Base-by-base conservation (phyloP, 768 basidiomycete genomes). In the Tephrocybe sp. region DNA sequence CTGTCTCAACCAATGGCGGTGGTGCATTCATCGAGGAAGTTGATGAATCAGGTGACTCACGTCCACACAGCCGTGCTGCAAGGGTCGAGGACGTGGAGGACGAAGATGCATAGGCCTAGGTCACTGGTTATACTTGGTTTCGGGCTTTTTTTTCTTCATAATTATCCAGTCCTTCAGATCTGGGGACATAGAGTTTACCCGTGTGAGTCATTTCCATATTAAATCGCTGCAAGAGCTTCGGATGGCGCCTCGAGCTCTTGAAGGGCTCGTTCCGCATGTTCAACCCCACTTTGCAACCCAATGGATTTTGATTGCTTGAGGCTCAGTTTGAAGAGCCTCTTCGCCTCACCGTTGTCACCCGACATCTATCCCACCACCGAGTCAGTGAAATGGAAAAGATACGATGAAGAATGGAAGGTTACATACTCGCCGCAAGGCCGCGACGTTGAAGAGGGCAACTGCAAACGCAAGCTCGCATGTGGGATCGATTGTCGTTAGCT, bases 361-460 rank as follows among this genome's bases (percentile, higher is more conserved):
- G 67, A 57, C 57, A 76, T 69, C 76, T 78, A 18, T n/a, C n/a
- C n/a, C 6, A 17, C 28, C 12, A 1, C 39, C 9, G 26, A 23
- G 18, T 23, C 5, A 10, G n/a, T 32, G n/a, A 46, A 10, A 21
- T 37, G 8, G n/a, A n/a, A n/a, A n/a, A n/a, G n/a, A n/a, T 9
- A 24, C 12, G 15, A 15, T 15, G 18, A n/a, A 12, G 8, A 33
- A 40, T n/a, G 24, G 21, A 40, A 9, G 1, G 23, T 30, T 26
- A 36, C 37, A 26, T 36, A 75, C 76, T 68, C 84, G 79, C 9
- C 78, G 71, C 47, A 86, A 57, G 40, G 78, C 74, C 18, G 78
- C 85, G 36, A 85, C 65, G 53, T 88, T 87, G 57, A 78, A 86
- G n/a, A 85, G 62, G 33, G 79, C 72, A 2, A 79, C 80, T 3